Base-by-base conservation (phyloP, 2,329 filamentous ascomycete species). In the Hypoxylon sp. region DNA sequence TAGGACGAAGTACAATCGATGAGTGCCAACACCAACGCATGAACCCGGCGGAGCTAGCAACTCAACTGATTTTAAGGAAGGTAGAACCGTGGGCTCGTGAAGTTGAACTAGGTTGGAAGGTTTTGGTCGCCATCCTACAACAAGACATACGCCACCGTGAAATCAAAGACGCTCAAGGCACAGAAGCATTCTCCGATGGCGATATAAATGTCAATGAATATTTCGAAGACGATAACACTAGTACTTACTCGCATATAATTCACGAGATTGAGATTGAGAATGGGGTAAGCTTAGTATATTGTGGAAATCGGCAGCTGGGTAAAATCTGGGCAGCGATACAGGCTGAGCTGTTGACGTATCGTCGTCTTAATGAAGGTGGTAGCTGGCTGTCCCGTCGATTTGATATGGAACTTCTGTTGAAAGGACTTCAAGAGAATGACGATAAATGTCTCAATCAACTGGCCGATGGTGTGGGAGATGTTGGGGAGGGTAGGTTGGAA, bases 301-400 rank as follows among this genome's bases (percentile, higher is more conserved):
- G 8, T 11, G 55, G 51, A 1, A 60, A 67, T 51, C 31, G 19
- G 11, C 44, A 24, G 22, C 31, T 67, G 4, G 59, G 59, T 1
- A 19, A 5, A 14, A 22, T 67, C 2, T 81, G 79, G 79, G 80
- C 80, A 9, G 70, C 76, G 0, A 71, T 81, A 3, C 78, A 81
- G 60, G 78, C 78, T 9, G 80, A 82, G 50, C 50, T 82, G 1
- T 52, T 80, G 5, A 79, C 79, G 1, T 81, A 82, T 58, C 71
- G 80, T 47, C 75, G 79, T 35, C 42, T 80, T 1, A 52, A 67
- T 1, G 73, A 74, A 6, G 58, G 53, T 1, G 75, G 78, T 54
- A 24, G 67, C 3, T 66, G 63, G 59, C 14, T 70, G 31, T 70
- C 67, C 2, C 14, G 51, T 14, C 37, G 51, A 9, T 67, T 70